Evolutionary conservation across 2,329 filamentous ascomycete species (phyloP), one percentile per base, ranked within the genome.

Genomic region (Cercospora zeae-maydis): DNA sequence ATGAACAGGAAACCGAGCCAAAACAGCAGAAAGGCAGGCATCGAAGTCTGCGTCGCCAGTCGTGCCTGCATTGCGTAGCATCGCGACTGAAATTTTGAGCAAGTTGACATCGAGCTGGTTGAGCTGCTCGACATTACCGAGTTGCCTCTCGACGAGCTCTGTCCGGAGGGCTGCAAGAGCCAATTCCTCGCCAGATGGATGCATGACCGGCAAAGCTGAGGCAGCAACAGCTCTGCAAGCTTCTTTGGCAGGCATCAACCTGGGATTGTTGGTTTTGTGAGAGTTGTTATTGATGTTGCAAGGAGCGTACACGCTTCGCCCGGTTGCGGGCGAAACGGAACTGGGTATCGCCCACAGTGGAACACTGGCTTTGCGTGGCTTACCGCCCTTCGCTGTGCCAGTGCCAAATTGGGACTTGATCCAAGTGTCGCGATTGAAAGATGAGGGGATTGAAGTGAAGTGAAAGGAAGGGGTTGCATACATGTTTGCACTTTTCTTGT

Each of bases 401-500:
- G 64, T 63, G 56, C 66, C 67, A 61, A 69, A 66, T 56, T 63
- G 57, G 16, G 63, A 42, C 54, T 56, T 53, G 59, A 63, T 45
- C 62, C 63, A 66, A 47, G 49, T 58, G 33, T 19, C 47, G 42
- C 55, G 65, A 53, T 54, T 60, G 49, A 69, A 69, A 19, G 61
- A 58, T 36, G 66, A 64, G 49, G 63, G 39, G 51, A 55, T 57
- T n/a, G 51, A 47, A 42, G 47, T 21, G 49, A 39, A 47, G 19
- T 67, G 45, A 61, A 49, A 9, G 63, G 57, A 63, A 62, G 67
- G 60, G 62, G 59, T 55, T 42, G 63, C 72, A 63, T 74, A 74
- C 72, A 74, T 75, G 65, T 74, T 75, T 55, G 67, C 65, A 62
- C 64, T 70, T 52, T 66, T 70, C 62, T 73, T 71, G 21, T 64